A percentile compares a stretch with the other conserved stretches of the same genome.
phyloP scores from a whole-genome alignment of 495 filamentous ascomycete species.

The Lasiosphaeriaceae sp. region DNA sequence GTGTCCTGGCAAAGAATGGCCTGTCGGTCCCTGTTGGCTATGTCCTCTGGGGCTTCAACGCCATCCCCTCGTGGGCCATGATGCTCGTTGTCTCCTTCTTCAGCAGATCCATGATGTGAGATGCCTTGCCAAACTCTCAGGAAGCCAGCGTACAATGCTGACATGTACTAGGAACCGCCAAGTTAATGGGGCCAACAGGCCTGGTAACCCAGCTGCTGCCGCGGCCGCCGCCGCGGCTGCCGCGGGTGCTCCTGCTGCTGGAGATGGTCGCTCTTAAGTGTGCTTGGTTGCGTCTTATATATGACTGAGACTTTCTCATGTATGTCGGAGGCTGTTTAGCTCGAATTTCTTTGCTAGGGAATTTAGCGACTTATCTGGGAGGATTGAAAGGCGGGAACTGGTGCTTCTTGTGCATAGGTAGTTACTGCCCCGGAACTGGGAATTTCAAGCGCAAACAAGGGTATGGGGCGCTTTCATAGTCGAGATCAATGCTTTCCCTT shows the following conservation, averaged over 20 bases:
- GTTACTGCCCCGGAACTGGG: background rate
- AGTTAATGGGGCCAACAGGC: conserved; percentile 14
- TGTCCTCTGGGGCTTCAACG: conserved; percentile 64
- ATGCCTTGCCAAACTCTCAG: conserved; percentile 10
- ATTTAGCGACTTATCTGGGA: background rate
- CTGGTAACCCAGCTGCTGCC: conserved; percentile 10
- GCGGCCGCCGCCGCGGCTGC: conserved; percentile 26
- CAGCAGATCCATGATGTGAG: conserved; percentile 85
- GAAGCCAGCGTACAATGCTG: conserved; percentile 9
- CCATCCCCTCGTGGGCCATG: conserved; percentile 55
- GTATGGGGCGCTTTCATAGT: background rate
- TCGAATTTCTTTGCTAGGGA: background rate
- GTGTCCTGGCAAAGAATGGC: conserved; percentile 60
- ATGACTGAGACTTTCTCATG: conserved; percentile 4
- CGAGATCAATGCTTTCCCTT: conserved; percentile 38
- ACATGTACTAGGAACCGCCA: conserved; percentile 33
- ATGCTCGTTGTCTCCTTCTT: conserved; percentile 82
- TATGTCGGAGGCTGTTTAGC: background rate
- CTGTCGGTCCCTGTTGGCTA: conserved; percentile 67
- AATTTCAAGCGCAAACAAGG: background rate
- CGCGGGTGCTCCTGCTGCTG: conserved; percentile 18
- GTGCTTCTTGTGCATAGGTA: conserved; percentile 1
- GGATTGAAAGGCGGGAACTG: background rate
- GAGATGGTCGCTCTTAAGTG: conserved; percentile 19
- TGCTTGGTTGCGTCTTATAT: background rate